Conservation (phyloP, 495 filamentous ascomycete species). For the Penicillium alfredii region DNA sequence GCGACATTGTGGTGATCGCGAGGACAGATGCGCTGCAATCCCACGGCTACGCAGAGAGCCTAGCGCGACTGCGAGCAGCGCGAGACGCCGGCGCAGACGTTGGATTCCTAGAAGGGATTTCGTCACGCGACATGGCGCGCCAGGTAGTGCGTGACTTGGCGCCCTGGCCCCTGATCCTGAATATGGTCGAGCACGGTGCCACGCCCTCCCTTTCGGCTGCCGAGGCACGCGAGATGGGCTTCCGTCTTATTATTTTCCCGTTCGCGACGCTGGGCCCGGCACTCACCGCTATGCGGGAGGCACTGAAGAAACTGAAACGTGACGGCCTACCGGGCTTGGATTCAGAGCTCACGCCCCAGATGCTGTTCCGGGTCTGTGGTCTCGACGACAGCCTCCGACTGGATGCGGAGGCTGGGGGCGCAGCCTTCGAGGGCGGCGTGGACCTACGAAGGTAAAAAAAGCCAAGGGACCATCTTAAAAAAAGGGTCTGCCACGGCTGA, state of each 20-base stretch:
- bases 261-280: slow-evolving; percentile 50
- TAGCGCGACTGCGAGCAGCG: slow-evolving; percentile 50
- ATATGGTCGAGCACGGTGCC: slow-evolving; percentile 60
- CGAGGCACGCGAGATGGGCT: slow-evolving; percentile 57
- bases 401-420: slow-evolving; percentile 52
- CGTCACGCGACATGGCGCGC: slow-evolving; percentile 32
- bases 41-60: slow-evolving; percentile 56
- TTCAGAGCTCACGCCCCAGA: slow-evolving; percentile 44
- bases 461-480: too few relatives aligned
- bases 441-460: slow-evolving; percentile 25
- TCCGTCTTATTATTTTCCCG: slow-evolving; percentile 57
- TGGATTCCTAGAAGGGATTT: slow-evolving; percentile 50
- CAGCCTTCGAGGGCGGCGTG: slow-evolving; percentile 39
- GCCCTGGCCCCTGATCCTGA: slow-evolving; percentile 57
- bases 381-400: slow-evolving; percentile 52
- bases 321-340: slow-evolving; percentile 43
- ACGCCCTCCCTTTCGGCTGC: slow-evolving; percentile 53
- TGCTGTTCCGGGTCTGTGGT: slow-evolving; percentile 55
- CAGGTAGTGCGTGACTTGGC: slow-evolving; percentile 45
- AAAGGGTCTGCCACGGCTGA: too few relatives aligned
- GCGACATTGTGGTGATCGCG: slow-evolving; percentile 64
- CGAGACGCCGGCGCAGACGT: slow-evolving; percentile 56
- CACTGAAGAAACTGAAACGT: slow-evolving; percentile 43
- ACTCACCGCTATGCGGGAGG: slow-evolving; percentile 45
- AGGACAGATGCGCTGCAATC: slow-evolving; percentile 60